Percentiles rank a stretch among this genome's conserved stretches.
Conservation (phyloP, 352 stramenopile genomes). For the Phytophthora pinifolia region DNA sequence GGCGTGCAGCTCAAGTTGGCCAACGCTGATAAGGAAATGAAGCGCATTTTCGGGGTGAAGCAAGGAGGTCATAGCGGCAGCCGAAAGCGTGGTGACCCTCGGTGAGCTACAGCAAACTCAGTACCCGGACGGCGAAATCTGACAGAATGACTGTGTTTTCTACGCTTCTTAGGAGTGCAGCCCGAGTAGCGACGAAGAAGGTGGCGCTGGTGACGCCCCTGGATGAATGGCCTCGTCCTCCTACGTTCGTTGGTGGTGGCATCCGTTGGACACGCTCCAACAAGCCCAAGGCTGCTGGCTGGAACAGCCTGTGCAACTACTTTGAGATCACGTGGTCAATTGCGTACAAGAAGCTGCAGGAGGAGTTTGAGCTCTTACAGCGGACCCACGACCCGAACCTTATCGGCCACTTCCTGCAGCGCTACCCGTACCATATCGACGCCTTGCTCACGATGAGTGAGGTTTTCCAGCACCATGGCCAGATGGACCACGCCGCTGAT, state of each 20-base stretch:
- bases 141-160: constrained; percentile 6
- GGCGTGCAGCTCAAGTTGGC: constrained; percentile 69
- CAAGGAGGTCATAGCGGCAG: constrained; percentile 46
- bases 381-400: constrained; percentile 83
- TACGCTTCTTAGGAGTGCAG: constrained; percentile 41
- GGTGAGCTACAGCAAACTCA: constrained; percentile 26
- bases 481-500: constrained; percentile 84
- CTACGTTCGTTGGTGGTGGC: constrained; percentile 82
- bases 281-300: constrained; percentile 62
- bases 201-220: constrained; percentile 71
- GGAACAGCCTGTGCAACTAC: constrained; percentile 76
- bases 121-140: neutral
- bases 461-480: constrained; percentile 86
- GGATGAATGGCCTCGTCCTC: constrained; percentile 85
- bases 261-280: constrained; percentile 86
- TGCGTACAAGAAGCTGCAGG: constrained; percentile 87
- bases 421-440: constrained; percentile 85
- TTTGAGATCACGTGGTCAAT: constrained; percentile 88
- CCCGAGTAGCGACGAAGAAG: constrained; percentile 67
- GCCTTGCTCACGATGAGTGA: constrained; percentile 86
- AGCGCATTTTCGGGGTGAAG: constrained; percentile 87
- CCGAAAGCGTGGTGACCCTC: constrained; percentile 57
- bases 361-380: constrained; percentile 82
- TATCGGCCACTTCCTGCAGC: constrained; percentile 78
- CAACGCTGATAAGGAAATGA: constrained; percentile 90